Evolutionary conservation across 805 yeast species (phyloP).

Genomic region (Ogataea ganodermae): DNA sequence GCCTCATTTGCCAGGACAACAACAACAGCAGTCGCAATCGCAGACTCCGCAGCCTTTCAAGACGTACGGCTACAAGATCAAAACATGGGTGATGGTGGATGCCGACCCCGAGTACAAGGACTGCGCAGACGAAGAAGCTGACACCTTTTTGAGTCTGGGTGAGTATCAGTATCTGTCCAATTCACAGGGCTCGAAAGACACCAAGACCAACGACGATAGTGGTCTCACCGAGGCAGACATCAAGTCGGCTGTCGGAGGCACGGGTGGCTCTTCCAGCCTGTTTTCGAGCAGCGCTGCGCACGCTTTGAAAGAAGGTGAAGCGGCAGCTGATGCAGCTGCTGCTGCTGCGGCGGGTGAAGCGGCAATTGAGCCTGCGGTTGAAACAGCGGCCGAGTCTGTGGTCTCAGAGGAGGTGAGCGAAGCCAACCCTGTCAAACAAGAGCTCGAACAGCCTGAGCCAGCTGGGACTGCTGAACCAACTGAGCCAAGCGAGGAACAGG

Average conservation of each 20-base stretch:
- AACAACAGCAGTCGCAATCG: constrained; percentile 20
- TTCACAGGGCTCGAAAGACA: constrained; percentile 13
- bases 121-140: constrained; percentile 36
- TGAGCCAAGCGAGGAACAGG: not conserved
- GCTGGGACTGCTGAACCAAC: no score
- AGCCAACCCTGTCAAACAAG: no score
- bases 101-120: constrained; percentile 17
- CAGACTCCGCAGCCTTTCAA: constrained; percentile 32
- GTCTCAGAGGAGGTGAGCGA: not conserved
- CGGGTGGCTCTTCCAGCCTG: constrained; percentile 30
- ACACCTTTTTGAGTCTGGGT: constrained; percentile 39
- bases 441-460: no score
- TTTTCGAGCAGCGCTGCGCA: constrained; percentile 37
- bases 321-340: no score
- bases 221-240: constrained; percentile 42
- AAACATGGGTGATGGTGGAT: constrained; percentile 35
- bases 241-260: constrained; percentile 44
- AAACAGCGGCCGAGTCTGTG: not conserved
- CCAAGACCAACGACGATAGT: constrained; percentile 13
- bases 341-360: not conserved
- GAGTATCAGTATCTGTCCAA: constrained; percentile 33
- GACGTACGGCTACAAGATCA: constrained; percentile 35
- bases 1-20: constrained; percentile 23
- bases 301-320: constrained; percentile 22
- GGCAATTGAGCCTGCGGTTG: constrained; percentile 1